These are phyloP conservation scores for Globisporangium uncinulatum DNA, from an alignment of 352 stramenopile species.

Conservation along the genomic window DNA sequence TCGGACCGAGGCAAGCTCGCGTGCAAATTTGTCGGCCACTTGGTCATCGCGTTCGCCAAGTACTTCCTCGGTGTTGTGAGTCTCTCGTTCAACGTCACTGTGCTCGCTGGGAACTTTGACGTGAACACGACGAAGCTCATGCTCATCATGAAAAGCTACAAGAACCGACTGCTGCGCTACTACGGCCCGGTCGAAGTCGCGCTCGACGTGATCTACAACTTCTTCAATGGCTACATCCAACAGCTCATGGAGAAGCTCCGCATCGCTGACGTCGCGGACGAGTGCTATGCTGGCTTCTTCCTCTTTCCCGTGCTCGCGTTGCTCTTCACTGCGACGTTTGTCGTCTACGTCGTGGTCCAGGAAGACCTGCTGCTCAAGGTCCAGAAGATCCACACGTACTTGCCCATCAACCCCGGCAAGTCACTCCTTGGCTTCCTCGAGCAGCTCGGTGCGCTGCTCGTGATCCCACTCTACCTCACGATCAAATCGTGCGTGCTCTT, in stretches of 20 bases:
- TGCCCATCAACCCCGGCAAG: slow-evolving; percentile 35
- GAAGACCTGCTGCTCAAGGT: slow-evolving; percentile 51
- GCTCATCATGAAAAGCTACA: slow-evolving; percentile 21
- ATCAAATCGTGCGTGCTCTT: slow-evolving; percentile 64
- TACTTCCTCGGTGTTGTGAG: slow-evolving; percentile 47
- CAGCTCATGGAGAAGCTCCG: slow-evolving; percentile 28
- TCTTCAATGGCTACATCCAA: slow-evolving; percentile 29
- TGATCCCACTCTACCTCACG: slow-evolving; percentile 42
- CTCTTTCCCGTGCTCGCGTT: slow-evolving; percentile 23
- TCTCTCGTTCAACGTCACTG: slow-evolving; percentile 60
- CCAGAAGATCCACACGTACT: slow-evolving; percentile 42
- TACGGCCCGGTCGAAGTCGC: slow-evolving; percentile 20
- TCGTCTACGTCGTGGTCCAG: slow-evolving; percentile 56
- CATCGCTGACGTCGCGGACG: slow-evolving; percentile 20
- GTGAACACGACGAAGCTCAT: slow-evolving; percentile 12
- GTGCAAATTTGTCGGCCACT: slow-evolving; percentile 22
- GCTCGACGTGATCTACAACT: slow-evolving; percentile 23
- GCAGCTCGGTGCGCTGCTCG: slow-evolving; percentile 39
- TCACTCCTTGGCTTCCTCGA: slow-evolving; percentile 24
- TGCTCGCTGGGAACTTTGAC: slow-evolving; percentile 33
- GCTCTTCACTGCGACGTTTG: slow-evolving; percentile 33
- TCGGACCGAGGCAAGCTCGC: slow-evolving; percentile 24
- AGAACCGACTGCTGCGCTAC: slow-evolving; percentile 14
- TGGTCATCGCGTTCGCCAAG: slow-evolving; percentile 26
- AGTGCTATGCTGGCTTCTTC: slow-evolving; percentile 39